phyloP scores from a whole-genome alignment of 2,329 filamentous ascomycete genomes.

The Phialocephala sp. region DNA sequence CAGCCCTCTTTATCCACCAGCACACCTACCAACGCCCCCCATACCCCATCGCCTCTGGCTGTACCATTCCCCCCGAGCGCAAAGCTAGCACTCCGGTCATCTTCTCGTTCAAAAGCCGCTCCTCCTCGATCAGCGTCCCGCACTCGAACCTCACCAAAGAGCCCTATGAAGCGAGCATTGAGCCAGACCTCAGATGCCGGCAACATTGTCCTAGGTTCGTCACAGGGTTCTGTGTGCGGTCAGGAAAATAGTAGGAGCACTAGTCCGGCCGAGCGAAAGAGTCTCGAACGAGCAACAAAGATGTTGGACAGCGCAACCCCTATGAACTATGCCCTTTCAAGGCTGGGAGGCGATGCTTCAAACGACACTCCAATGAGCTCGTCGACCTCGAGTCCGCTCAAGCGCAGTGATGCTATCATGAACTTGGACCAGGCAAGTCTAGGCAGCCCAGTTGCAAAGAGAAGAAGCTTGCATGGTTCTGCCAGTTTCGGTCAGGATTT shows the following conservation, averaged over 20 bases:
- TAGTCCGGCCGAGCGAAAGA: constrained; percentile 51
- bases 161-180: constrained; percentile 79
- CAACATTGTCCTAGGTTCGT: constrained; percentile 61
- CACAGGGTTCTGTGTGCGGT: constrained; percentile 36
- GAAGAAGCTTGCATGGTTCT: constrained; percentile 82
- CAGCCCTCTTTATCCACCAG: constrained; percentile 47
- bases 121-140: constrained; percentile 63
- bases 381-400: constrained; percentile 79
- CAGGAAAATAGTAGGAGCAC: constrained; percentile 51
- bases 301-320: constrained; percentile 54
- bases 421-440: constrained; percentile 79
- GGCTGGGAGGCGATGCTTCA: constrained; percentile 54
- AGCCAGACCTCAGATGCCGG: constrained; percentile 69
- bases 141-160: constrained; percentile 75
- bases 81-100: constrained; percentile 69
- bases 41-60: constrained; percentile 59
- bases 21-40: constrained; percentile 42
- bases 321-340: constrained; percentile 56
- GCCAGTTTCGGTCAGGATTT: constrained; percentile 66
- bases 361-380: constrained; percentile 51
- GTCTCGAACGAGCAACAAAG: constrained; percentile 58
- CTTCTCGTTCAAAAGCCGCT: constrained; percentile 63
- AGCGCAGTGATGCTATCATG: constrained; percentile 90
- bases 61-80: constrained; percentile 70
- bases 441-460: constrained; percentile 88